Percentiles rank a stretch among this genome's conserved stretches.
phyloP scores from a whole-genome alignment of 2,329 filamentous ascomycete genomes.

The Metarhizium guizhouense region DNA sequence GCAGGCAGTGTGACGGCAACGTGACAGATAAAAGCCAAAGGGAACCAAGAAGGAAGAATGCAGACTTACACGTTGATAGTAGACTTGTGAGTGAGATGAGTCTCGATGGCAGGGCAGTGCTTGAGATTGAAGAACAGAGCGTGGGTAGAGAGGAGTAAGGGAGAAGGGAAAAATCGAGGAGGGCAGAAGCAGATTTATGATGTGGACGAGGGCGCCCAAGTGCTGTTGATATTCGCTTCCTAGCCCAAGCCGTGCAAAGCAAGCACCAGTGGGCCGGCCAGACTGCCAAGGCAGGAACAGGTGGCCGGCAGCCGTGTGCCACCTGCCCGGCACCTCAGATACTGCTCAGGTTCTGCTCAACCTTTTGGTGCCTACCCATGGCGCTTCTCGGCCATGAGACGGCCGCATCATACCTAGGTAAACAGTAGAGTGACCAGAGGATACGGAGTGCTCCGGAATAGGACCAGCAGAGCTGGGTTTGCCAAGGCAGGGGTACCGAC shows the following conservation, averaged over 20 bases:
- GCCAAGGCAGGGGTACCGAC: neutral
- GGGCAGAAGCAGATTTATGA: constrained; percentile 5
- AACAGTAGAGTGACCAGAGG: no score
- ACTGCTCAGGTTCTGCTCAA: neutral
- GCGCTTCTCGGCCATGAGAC: no score
- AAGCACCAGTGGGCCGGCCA: constrained; percentile 1
- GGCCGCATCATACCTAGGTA: no score
- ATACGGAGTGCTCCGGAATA: neutral
- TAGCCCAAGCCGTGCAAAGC: constrained; percentile 2
- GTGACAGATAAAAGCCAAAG: neutral
- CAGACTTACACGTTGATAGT: constrained; percentile 2
- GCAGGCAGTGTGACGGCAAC: neutral
- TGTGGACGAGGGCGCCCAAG: neutral
- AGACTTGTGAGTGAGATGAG: neutral
- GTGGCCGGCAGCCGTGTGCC: constrained; percentile 6
- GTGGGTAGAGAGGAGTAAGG: constrained; percentile 1
- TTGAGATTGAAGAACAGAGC: neutral
- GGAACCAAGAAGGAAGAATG: neutral
- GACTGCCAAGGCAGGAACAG: constrained; percentile 3
- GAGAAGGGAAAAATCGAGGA: neutral
- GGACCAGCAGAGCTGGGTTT: neutral
- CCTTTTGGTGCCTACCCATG: neutral
- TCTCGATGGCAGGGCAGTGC: neutral
- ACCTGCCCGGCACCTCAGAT: constrained; percentile 1
- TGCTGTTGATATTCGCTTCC: neutral